These are phyloP conservation scores for Paraphoma sp. DNA, from an alignment of 2,329 filamentous ascomycete species.

Conservation along the genomic window DNA sequence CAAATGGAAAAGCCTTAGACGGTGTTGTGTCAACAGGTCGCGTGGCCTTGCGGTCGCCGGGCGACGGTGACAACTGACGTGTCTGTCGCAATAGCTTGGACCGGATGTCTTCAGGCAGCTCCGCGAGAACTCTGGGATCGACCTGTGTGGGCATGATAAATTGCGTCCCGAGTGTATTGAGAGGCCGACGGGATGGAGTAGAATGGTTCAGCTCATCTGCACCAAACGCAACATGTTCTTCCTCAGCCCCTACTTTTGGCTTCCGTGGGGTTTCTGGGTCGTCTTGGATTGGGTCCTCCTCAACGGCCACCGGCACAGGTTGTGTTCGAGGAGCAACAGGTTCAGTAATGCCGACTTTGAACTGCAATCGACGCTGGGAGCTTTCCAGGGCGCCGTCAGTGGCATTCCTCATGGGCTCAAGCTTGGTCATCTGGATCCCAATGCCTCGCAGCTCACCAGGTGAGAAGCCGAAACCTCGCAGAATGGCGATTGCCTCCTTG, in stretches of 20 bases:
- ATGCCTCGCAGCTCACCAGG: slow-evolving; percentile 93
- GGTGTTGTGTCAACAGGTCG: slow-evolving; percentile 15
- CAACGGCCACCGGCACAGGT: slow-evolving; percentile 9
- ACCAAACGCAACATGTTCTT: slow-evolving; percentile 48
- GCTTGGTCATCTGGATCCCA: slow-evolving; percentile 90
- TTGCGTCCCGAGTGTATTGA: slow-evolving; percentile 87
- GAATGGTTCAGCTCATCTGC: slow-evolving; percentile 42
- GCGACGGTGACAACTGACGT: slow-evolving; percentile 37
- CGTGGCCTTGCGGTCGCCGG: slow-evolving; percentile 12
- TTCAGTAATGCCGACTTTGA: slow-evolving; percentile 62
- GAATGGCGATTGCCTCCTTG: slow-evolving; percentile 83
- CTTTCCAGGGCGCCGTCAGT: slow-evolving; percentile 64
- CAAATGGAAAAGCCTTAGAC: slow-evolving; percentile 27
- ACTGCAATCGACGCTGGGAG: slow-evolving; percentile 80
- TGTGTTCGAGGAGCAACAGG: slow-evolving; percentile 33
- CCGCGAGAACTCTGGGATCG: slow-evolving; percentile 81
- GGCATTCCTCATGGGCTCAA: slow-evolving; percentile 76
- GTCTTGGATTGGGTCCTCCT: slow-evolving; percentile 55
- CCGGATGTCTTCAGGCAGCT: slow-evolving; percentile 83
- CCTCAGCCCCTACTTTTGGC: slow-evolving; percentile 23
- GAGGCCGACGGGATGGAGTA: slow-evolving; percentile 66
- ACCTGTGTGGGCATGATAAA: slow-evolving; percentile 87
- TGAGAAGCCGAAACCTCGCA: slow-evolving; percentile 81
- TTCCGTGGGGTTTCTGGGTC: slow-evolving; percentile 52
- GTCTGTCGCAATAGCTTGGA: slow-evolving; percentile 66